A percentile compares a stretch with the other conserved stretches of the same genome.
phyloP scores from a whole-genome alignment of 495 filamentous ascomycete species.

The Daldinia caldariorum region DNA sequence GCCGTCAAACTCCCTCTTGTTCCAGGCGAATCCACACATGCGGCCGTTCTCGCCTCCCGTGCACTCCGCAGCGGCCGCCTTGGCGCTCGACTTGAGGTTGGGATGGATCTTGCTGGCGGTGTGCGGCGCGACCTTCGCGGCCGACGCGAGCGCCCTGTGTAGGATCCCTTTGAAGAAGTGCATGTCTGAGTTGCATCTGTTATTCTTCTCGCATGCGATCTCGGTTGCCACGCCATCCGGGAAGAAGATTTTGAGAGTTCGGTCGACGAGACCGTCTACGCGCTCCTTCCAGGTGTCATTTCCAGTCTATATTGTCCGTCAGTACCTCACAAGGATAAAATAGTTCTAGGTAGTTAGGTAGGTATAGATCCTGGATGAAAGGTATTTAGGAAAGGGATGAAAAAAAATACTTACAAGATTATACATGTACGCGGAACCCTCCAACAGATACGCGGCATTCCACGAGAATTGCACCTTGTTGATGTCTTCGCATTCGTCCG shows the following conservation, averaged over 20 bases:
- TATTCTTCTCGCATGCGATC: conserved; percentile 67
- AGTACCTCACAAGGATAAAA: neutral
- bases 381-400: neutral
- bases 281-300: conserved; percentile 64
- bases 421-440: conserved; percentile 75
- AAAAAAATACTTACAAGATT: conserved; percentile 59
- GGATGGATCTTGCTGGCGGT: conserved; percentile 68
- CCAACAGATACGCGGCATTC: conserved; percentile 70
- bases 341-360: neutral
- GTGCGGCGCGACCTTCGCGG: conserved; percentile 74
- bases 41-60: conserved; percentile 63
- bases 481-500: conserved; percentile 62
- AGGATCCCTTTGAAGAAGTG: conserved; percentile 81
- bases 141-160: conserved; percentile 73
- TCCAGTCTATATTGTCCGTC: conserved; percentile 55
- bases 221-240: conserved; percentile 62
- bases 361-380: too few relatives aligned
- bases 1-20: conserved; percentile 54
- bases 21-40: conserved; percentile 72
- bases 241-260: conserved; percentile 66
- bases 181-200: conserved; percentile 72
- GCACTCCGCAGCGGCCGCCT: conserved; percentile 72
- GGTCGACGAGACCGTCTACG: conserved; percentile 65
- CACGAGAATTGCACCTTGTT: conserved; percentile 71
- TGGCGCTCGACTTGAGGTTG: conserved; percentile 69